Percentiles rank a stretch among this genome's conserved stretches.
Conservation (phyloP, 441 rosid genomes). For the Jatropha podagrica region DNA sequence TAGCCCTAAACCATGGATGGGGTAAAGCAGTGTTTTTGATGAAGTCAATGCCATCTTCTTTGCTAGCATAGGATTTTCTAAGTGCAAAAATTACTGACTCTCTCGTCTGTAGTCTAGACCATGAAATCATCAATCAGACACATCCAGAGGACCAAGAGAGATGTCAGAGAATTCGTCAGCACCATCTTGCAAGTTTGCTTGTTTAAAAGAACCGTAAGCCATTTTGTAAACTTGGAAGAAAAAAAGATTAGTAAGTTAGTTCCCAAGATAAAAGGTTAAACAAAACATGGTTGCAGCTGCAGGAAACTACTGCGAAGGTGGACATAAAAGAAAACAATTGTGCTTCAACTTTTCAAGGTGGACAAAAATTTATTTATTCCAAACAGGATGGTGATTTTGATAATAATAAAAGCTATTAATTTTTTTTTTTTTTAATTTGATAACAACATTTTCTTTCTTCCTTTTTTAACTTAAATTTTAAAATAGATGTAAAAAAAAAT, state of each 20-base stretch:
- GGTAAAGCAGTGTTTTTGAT: conserved; percentile 31
- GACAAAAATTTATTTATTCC: too few relatives aligned
- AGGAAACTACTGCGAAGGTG: too few relatives aligned
- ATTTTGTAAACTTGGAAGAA: not conserved
- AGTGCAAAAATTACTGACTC: conserved; percentile 46
- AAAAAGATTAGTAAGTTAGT: not conserved
- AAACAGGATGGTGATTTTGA: too few relatives aligned
- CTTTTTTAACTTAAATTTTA: too few relatives aligned
- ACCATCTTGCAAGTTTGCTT: conserved; percentile 1
- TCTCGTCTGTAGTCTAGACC: conserved; percentile 62
- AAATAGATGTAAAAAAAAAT: too few relatives aligned
- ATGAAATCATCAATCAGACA: conserved; percentile 69
- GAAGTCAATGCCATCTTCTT: conserved; percentile 43
- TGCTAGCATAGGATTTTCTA: conserved; percentile 54
- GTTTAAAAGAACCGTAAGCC: conserved; percentile 17
- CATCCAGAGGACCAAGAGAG: conserved; percentile 46
- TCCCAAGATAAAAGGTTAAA: too few relatives aligned
- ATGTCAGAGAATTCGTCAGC: conserved; percentile 16
- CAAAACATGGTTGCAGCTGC: too few relatives aligned
- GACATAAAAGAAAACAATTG: too few relatives aligned
- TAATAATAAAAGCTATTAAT: too few relatives aligned
- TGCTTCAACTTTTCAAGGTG: too few relatives aligned
- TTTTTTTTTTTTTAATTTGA: too few relatives aligned
- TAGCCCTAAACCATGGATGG: conserved; percentile 69
- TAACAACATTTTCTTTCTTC: too few relatives aligned